Conservation (phyloP, 2,329 filamentous ascomycete genomes). For the Penicillium digitatum region DNA sequence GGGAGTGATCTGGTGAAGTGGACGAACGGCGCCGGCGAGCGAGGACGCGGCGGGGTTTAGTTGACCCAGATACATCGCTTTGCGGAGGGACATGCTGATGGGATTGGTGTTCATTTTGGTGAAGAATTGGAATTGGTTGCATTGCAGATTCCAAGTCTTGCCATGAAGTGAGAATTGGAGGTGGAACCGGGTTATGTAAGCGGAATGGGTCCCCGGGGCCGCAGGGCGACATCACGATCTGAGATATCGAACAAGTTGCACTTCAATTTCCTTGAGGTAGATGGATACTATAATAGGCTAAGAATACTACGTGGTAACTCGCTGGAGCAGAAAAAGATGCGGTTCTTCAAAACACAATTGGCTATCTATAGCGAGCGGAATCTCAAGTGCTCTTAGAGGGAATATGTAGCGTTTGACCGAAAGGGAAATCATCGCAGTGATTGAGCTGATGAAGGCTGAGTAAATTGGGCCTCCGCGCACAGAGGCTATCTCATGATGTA, state of each 20-base stretch:
- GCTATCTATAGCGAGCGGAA: background rate
- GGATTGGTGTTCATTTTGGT: conserved; percentile 27
- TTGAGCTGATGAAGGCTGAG: background rate
- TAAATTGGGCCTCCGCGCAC: background rate
- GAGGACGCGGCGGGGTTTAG: conserved; percentile 25
- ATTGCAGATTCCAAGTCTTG: conserved; percentile 1
- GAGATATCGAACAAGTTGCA: background rate
- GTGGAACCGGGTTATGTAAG: conserved; percentile 24
- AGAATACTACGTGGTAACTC: no score
- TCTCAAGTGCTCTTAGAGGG: background rate
- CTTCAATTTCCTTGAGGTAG: no score
- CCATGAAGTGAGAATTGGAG: conserved; percentile 13
- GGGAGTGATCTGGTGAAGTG: conserved; percentile 12
- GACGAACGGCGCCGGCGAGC: conserved; percentile 21
- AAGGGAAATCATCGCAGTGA: background rate
- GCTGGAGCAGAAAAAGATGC: background rate
- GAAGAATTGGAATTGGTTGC: conserved; percentile 3
- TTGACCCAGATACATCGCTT: conserved; percentile 29
- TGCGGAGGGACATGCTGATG: conserved; percentile 33
- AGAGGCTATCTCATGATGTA: background rate
- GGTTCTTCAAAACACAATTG: background rate
- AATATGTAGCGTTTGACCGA: background rate
- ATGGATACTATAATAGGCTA: no score
- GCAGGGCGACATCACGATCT: background rate
- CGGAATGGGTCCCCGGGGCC: background rate